Percentiles rank a stretch among this genome's conserved stretches.
phyloP scores from a whole-genome alignment of 495 filamentous ascomycete genomes.

The Thermochaetoides thermophila region DNA sequence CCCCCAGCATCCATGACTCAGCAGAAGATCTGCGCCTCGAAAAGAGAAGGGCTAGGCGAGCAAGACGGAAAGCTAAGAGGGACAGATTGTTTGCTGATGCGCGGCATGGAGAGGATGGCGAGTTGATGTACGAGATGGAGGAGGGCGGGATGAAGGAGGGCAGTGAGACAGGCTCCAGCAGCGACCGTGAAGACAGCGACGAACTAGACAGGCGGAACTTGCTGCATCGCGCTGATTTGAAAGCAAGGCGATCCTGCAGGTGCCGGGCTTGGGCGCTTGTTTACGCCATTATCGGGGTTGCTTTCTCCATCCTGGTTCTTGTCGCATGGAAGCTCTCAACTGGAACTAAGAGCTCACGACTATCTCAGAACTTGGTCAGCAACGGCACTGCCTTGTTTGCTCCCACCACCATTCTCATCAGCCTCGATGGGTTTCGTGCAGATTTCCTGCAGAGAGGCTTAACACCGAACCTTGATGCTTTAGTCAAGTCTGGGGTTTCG shows the following conservation, averaged over 20 bases:
- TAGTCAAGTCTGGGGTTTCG: slow-evolving; percentile 73
- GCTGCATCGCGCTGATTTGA: slow-evolving; percentile 27
- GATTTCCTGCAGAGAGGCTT: slow-evolving; percentile 77
- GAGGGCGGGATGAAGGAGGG: slow-evolving; percentile 60
- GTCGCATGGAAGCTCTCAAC: slow-evolving; percentile 35
- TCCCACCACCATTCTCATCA: slow-evolving; percentile 86
- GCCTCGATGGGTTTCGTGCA: slow-evolving; percentile 91
- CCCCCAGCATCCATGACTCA: slow-evolving; percentile 15
- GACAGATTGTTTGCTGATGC: slow-evolving; percentile 33
- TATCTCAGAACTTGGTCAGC: slow-evolving; percentile 29
- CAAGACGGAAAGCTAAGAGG: slow-evolving; percentile 32
- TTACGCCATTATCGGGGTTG: slow-evolving; percentile 35
- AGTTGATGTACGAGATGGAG: slow-evolving; percentile 82
- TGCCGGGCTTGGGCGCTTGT: slow-evolving; percentile 40
- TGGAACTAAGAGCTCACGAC: slow-evolving; percentile 15
- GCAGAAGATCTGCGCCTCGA: slow-evolving; percentile 27
- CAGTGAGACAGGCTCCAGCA: slow-evolving; percentile 36
- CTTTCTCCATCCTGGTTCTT: slow-evolving; percentile 35
- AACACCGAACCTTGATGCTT: slow-evolving; percentile 65
- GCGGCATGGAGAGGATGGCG: slow-evolving; percentile 48
- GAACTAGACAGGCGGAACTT: slow-evolving; percentile 36
- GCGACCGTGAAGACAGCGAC: slow-evolving; percentile 39
- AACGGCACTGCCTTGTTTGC: slow-evolving; percentile 79
- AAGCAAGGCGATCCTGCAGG: slow-evolving; percentile 24
- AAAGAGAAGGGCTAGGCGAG: slow-evolving; percentile 33